phyloP scores from a whole-genome alignment of 2,329 filamentous ascomycete genomes.

The Colletotrichum cereale region DNA sequence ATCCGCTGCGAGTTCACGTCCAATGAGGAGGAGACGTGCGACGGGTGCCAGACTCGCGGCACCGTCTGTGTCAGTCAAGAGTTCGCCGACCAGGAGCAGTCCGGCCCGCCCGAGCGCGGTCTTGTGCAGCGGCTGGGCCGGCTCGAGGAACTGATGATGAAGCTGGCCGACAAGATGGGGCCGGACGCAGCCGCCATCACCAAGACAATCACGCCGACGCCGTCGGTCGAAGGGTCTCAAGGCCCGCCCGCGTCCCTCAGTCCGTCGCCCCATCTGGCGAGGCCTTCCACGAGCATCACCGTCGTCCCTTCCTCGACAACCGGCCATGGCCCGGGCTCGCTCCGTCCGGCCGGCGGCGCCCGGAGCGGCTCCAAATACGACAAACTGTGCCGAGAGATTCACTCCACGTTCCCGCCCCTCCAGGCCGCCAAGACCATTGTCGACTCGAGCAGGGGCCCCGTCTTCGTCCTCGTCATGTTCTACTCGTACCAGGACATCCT shows the following conservation, averaged over 20 bases:
- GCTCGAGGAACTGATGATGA: conserved; percentile 61
- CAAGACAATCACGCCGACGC: conserved; percentile 38
- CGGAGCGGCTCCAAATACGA: conserved; percentile 35
- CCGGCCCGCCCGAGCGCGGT: conserved; percentile 51
- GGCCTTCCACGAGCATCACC: conserved; percentile 43
- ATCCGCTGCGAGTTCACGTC: conserved; percentile 60
- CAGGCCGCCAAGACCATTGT: conserved; percentile 16
- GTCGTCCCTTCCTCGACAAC: conserved; percentile 15
- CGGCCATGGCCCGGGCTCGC: background rate
- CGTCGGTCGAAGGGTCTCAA: conserved; percentile 49
- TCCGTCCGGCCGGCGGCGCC: background rate
- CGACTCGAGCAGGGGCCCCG: conserved; percentile 43
- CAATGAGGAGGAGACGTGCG: conserved; percentile 55
- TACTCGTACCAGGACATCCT: conserved; percentile 48
- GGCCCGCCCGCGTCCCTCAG: conserved; percentile 53
- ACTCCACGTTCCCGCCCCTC: conserved; percentile 20
- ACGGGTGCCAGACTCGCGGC: conserved; percentile 59
- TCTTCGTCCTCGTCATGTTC: conserved; percentile 46
- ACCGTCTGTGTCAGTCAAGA: conserved; percentile 63
- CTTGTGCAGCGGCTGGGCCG: conserved; percentile 58
- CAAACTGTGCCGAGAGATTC: conserved; percentile 28
- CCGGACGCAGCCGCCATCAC: conserved; percentile 2
- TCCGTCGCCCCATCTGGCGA: conserved; percentile 24
- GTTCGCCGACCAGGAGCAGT: conserved; percentile 50
- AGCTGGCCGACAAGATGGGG: conserved; percentile 49